These are phyloP conservation scores for Lippia alba DNA, from an alignment of 305 asterid genomes.

Conservation along the genomic window DNA sequence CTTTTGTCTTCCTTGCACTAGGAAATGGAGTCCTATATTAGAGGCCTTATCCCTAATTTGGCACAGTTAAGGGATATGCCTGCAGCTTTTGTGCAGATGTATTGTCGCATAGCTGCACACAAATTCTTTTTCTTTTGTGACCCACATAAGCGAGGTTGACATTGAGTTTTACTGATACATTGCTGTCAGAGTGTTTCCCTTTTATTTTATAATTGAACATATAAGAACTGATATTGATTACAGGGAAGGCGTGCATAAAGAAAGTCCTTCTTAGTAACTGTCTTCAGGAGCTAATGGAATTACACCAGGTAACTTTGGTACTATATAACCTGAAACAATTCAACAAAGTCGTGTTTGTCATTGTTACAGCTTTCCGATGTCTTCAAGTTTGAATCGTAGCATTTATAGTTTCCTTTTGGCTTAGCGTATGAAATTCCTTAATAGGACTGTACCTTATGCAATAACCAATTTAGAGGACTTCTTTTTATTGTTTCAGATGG, in stretches of 20 bases:
- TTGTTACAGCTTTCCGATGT: neutral
- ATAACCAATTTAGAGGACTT: slow-evolving; percentile 21
- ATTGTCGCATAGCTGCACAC: slow-evolving; percentile 98
- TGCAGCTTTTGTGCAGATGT: slow-evolving; percentile 92
- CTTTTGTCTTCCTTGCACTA: slow-evolving; percentile 32
- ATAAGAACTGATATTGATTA: slow-evolving; percentile 27
- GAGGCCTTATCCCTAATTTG: slow-evolving; percentile 97
- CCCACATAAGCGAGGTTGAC: slow-evolving; percentile 95
- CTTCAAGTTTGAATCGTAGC: slow-evolving; percentile 11
- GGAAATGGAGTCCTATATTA: slow-evolving; percentile 98
- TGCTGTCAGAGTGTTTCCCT: slow-evolving; percentile 20
- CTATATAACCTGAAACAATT: slow-evolving; percentile 21
- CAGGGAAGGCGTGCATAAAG: slow-evolving; percentile 99
- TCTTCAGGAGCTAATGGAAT: slow-evolving; percentile 99
- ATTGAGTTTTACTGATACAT: slow-evolving; percentile 30
- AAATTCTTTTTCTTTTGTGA: slow-evolving; percentile 99
- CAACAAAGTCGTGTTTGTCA: neutral
- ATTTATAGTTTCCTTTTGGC: neutral
- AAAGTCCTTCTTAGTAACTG: slow-evolving; percentile 97
- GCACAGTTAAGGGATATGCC: slow-evolving; percentile 99
- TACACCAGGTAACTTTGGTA: slow-evolving; percentile 81
- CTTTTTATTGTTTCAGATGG: slow-evolving; percentile 18
- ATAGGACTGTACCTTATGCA: neutral
- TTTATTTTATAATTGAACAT: slow-evolving; percentile 26
- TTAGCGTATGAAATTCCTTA: slow-evolving; percentile 23